A percentile compares a stretch with the other conserved stretches of the same genome.
phyloP scores from a whole-genome alignment of 164 flowering plant genomes.

The Sedum album region DNA sequence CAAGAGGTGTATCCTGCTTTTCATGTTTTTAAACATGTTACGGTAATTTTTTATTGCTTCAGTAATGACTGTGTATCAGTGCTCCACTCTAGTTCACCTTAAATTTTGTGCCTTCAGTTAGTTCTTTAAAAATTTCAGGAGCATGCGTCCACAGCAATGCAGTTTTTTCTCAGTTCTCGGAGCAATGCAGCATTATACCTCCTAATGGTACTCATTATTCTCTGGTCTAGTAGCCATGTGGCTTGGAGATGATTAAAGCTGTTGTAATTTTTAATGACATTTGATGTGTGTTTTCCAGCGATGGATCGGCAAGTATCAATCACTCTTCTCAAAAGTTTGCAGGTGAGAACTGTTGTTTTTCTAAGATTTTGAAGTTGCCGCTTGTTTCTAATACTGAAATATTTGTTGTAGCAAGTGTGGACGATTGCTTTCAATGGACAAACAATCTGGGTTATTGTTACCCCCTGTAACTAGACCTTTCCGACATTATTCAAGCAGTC shows the following conservation, averaged over 20 bases:
- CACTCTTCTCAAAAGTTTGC: slow-evolving; percentile 65
- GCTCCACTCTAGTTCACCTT: not conserved
- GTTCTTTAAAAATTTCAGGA: slow-evolving; percentile 36
- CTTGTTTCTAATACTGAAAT: not conserved
- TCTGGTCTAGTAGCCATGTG: slow-evolving; percentile 3
- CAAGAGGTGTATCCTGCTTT: slow-evolving; percentile 73
- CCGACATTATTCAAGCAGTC: slow-evolving; percentile 19
- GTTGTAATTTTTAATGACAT: not conserved
- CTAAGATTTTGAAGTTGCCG: not conserved
- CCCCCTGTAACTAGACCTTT: slow-evolving; percentile 74
- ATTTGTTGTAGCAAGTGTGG: slow-evolving; percentile 63
- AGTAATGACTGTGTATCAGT: not conserved
- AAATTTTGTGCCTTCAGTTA: not conserved
- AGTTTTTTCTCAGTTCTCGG: slow-evolving; percentile 53
- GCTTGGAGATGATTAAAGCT: not conserved
- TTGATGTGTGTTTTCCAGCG: slow-evolving; percentile 29
- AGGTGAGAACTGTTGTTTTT: slow-evolving; percentile 31
- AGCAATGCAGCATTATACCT: slow-evolving; percentile 43
- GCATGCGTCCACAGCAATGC: slow-evolving; percentile 76
- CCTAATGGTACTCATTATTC: slow-evolving; percentile 45
- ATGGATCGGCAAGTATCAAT: slow-evolving; percentile 80
- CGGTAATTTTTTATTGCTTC: slow-evolving; percentile 35
- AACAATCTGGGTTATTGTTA: slow-evolving; percentile 42
- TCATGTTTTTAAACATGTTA: slow-evolving; percentile 66
- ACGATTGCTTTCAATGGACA: slow-evolving; percentile 57